Base-by-base conservation (phyloP, 1,284 basidiomycete genomes). In the Ganoderma boninense region DNA sequence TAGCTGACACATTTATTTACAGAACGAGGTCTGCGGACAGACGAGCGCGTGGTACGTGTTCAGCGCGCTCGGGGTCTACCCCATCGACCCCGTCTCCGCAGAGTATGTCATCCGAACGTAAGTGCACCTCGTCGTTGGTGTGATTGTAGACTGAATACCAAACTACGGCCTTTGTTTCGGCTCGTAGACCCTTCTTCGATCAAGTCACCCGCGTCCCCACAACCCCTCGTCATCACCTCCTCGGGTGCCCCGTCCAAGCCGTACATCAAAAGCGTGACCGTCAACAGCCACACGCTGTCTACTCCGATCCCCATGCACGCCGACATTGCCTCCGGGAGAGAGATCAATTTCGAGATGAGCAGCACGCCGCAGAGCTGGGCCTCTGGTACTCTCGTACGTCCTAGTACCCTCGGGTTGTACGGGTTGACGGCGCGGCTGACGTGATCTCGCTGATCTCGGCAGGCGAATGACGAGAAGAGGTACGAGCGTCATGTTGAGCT, bases 1-100 rank as follows among this genome's bases (percentile, higher is more conserved):
- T 20, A 3, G 2, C 62, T 65, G 46, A 61, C 16, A 23, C 29
- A 2, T 38, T 18, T 38, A 26, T 11, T 16, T 52, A 42, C 74
- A 94, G 89, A 96, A 96, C 77, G 95, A 96, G 79, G 95, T 96
- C 76, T 95, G 94, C 74, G 94, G 95, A 0, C 95, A 96, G 79
- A 95, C 95, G 93, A 93, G 91, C 75, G 92, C 94, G 0, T 96
- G 94, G 94, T 95, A 92, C 77, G 85, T 95, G 14, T 96, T 95
- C 81, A 90, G 89, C 59, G 90, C 92, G 1, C 84, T 96, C 78
- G 94, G 95, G 0, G 92, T 96, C 81, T 96, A 96, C 76, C 94
- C 94, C n/a, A 93, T 96, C 64, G 90, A 95, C 78, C 93, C 94
- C 0, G 91, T 92, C 0, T 92, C 90, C 0, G 87, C 88, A 8